These are phyloP conservation scores for Metarhizium humberi DNA, from an alignment of 2,329 filamentous ascomycete species.

Conservation along the genomic window DNA sequence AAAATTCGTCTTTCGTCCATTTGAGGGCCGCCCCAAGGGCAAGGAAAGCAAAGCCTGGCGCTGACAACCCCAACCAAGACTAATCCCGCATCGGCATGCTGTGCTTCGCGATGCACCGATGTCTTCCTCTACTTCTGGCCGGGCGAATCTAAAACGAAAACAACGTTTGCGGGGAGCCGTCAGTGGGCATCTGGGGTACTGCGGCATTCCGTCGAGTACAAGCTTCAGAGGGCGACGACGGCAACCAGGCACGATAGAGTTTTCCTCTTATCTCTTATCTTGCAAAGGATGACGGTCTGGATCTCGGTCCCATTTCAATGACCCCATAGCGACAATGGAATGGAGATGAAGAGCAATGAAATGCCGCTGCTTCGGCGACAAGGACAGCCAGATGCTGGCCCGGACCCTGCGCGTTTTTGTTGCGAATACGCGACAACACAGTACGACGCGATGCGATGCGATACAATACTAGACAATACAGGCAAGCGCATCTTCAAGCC, in stretches of 20 bases:
- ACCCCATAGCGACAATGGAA: background rate
- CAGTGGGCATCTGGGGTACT: constrained; percentile 4
- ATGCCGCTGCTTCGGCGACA: too few species aligned
- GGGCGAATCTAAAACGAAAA: background rate
- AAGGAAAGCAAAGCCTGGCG: background rate
- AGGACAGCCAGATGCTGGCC: too few species aligned
- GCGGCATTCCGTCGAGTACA: background rate
- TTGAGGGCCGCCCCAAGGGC: background rate
- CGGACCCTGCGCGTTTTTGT: too few species aligned
- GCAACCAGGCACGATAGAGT: background rate
- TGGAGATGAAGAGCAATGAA: background rate
- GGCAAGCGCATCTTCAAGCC: too few species aligned
- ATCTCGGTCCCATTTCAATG: background rate
- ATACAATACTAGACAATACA: too few species aligned
- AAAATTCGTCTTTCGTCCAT: background rate
- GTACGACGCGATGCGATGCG: too few species aligned
- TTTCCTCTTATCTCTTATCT: background rate
- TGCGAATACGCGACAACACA: too few species aligned
- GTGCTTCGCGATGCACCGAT: background rate
- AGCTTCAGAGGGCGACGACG: background rate
- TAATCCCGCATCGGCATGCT: background rate
- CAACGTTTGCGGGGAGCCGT: constrained; percentile 6
- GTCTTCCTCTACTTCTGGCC: background rate
- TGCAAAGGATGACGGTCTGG: background rate
- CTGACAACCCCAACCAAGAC: background rate